A percentile compares a stretch with the other conserved stretches of the same genome.
These are phyloP conservation scores for Epichloe aotearoae DNA, from an alignment of 2,329 filamentous ascomycete genomes.

Conservation along the genomic window DNA sequence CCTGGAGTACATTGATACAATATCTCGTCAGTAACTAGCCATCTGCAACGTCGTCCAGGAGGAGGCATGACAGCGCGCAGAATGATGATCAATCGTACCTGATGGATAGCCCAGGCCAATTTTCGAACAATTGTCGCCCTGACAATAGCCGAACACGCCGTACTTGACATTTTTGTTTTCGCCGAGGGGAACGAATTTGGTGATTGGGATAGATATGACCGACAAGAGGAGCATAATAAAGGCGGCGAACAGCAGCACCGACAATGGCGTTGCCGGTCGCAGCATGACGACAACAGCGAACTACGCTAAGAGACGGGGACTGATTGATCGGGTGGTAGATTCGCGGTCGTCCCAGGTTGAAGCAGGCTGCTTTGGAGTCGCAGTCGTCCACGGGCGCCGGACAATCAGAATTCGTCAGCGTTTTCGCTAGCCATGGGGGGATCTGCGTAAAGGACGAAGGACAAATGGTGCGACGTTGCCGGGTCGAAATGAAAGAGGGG, in stretches of 20 bases:
- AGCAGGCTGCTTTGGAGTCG: not conserved
- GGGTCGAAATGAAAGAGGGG: not conserved
- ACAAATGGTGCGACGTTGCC: not conserved
- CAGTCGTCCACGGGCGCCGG: not conserved
- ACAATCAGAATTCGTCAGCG: not conserved
- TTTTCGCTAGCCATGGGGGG: constrained; percentile 2
- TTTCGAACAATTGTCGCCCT: constrained; percentile 49
- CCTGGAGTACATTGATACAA: not conserved
- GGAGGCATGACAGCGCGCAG: not conserved
- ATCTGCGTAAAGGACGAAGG: not conserved
- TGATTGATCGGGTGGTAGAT: not conserved
- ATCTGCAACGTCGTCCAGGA: not conserved
- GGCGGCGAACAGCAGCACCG: constrained; percentile 70
- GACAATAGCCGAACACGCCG: constrained; percentile 87
- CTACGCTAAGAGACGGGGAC: constrained; percentile 10
- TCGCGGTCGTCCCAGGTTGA: not conserved
- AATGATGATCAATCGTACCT: constrained; percentile 43
- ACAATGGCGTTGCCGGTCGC: constrained; percentile 82
- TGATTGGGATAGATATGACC: constrained; percentile 81
- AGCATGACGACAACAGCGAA: constrained; percentile 47
- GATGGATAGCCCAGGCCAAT: constrained; percentile 58
- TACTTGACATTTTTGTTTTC: constrained; percentile 65
- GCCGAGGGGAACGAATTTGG: constrained; percentile 72
- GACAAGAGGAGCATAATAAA: constrained; percentile 78
- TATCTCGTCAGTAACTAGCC: not conserved